Evolutionary conservation across 2,329 filamentous ascomycete genomes (phyloP), one percentile per base, ranked within the genome.

Genomic region (Coniochaeta pulveracea): DNA sequence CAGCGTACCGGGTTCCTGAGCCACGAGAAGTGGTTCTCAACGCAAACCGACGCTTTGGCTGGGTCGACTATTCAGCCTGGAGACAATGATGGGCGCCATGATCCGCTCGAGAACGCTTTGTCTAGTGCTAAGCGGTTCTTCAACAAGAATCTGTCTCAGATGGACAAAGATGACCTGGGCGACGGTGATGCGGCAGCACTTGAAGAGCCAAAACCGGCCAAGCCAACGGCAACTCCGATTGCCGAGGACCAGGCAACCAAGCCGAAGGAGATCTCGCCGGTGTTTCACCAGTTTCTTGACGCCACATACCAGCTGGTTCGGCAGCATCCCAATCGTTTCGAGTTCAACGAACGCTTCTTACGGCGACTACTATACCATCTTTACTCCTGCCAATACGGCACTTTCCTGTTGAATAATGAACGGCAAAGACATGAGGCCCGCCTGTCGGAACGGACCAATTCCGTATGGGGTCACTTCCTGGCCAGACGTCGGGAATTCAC

Each of bases 211-310:
- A 46, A 44, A 24, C 39, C 38, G 19, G 37, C 37, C 9, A 37
- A 38, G 8, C n/a, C n/a, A n/a, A 37, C 48, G 11, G 43, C 51
- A 4, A 46, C 43, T 5, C 37, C 46, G 29, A 50, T 59, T 22
- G 57, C 65, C 12, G 63, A 69, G n/a, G 60, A 63, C 43, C 76
- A 85, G 45, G 71, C 77, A 8, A 95, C 86, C 1, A 76, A 77
- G 38, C 76, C 79, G n/a, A 91, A 85, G 44, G 91, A 96, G 61
- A 82, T 93, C 21, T 93, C 86, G 39, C 91, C 91, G 0, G 84
- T 98, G 16, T 98, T 98, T 56, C 91, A 98, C 48, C 91, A 98
- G 51, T 98, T 96, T 56, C 71, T 98, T 8, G 91, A 96, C 50
- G 86, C 85, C 23, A 85, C 85, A 2, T 96, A 91, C 51, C 91